phyloP scores from a whole-genome alignment of 805 yeast genomes.

The Wickerhamomyces rabaulensis region DNA sequence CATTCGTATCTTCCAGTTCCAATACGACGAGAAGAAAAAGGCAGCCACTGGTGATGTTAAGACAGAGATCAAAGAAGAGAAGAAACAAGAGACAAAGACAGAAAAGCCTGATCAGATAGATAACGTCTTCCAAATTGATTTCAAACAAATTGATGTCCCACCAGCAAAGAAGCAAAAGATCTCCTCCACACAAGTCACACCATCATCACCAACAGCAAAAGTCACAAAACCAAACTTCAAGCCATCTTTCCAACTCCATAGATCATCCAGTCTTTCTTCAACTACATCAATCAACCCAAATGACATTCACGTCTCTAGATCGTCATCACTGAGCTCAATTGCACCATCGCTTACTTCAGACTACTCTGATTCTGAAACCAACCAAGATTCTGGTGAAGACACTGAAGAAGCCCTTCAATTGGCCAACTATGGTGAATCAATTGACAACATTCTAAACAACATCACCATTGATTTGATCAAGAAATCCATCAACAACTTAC shows the following conservation, averaged over 20 bases:
- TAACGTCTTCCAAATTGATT: not conserved
- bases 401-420: constrained; percentile 16
- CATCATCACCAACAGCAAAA: not conserved
- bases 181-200: too few relatives aligned
- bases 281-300: not conserved
- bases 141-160: not conserved
- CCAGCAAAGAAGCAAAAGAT: not conserved
- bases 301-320: constrained; percentile 2
- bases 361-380: constrained; percentile 3
- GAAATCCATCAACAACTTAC: constrained; percentile 16
- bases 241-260: not conserved
- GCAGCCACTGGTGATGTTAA: not conserved
- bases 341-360: constrained; percentile 8
- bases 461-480: constrained; percentile 19
- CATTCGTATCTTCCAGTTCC: constrained; percentile 18
- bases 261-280: not conserved
- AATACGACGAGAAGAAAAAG: not conserved
- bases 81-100: not conserved
- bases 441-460: constrained; percentile 15
- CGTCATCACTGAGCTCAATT: constrained; percentile 5
- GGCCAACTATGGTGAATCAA: constrained; percentile 22
- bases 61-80: not conserved
- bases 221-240: not conserved
- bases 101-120: not conserved
- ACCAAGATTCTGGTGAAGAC: not conserved